These are phyloP conservation scores for Populus hybrid DNA, from an alignment of 441 rosid species.

Conservation along the genomic window DNA sequence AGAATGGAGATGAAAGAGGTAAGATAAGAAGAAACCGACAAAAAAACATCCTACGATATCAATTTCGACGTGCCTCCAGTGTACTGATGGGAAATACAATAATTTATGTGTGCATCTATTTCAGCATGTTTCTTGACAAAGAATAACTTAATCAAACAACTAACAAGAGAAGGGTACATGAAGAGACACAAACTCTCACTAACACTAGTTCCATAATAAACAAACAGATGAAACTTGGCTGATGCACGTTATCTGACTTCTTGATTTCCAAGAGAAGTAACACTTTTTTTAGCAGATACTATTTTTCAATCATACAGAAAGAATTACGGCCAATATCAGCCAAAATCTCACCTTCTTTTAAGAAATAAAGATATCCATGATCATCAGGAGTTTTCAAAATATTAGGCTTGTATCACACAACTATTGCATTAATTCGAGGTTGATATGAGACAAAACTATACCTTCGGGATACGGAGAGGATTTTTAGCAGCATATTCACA, in stretches of 20 bases:
- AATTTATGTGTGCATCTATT: neutral
- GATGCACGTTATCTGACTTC: neutral
- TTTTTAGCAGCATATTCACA: conserved; percentile 93
- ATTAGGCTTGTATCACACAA: neutral
- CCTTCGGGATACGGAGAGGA: conserved; percentile 92
- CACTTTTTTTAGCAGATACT: neutral
- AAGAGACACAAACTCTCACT: conserved; percentile 2
- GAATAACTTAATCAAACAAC: neutral
- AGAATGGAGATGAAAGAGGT: neutral
- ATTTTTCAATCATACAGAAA: neutral
- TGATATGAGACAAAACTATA: conserved; percentile 25
- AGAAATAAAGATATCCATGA: neutral
- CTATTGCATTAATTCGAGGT: conserved; percentile 2
- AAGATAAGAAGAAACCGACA: neutral
- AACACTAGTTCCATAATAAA: neutral
- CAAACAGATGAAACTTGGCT: neutral
- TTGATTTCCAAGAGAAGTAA: neutral
- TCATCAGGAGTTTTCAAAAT: neutral
- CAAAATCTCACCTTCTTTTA: neutral
- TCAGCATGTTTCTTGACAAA: neutral
- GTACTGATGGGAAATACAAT: neutral
- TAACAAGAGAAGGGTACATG: neutral
- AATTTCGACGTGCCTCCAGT: neutral
- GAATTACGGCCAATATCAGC: neutral
- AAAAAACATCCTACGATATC: neutral